Conservation (phyloP, 2,329 filamentous ascomycete genomes). For the Penicillium olsonii region DNA sequence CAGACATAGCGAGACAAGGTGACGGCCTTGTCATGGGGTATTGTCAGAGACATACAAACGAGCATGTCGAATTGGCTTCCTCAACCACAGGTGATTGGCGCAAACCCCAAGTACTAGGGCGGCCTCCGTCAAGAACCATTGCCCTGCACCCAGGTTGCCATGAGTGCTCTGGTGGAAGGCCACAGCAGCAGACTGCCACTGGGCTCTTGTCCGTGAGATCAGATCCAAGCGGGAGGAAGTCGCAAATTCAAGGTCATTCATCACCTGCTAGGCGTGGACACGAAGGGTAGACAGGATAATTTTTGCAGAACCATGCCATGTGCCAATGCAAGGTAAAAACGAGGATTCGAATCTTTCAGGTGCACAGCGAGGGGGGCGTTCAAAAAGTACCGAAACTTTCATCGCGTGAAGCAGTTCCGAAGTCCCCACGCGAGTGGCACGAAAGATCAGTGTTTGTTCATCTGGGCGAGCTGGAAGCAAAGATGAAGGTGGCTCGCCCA, state of each 20-base stretch:
- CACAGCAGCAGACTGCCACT: not conserved
- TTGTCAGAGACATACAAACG: not conserved
- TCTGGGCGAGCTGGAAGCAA: slow-evolving; percentile 31
- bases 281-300: slow-evolving; percentile 9
- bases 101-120: not conserved
- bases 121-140: slow-evolving; percentile 20
- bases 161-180: slow-evolving; percentile 4
- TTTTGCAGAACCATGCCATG: slow-evolving; percentile 14
- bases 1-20: slow-evolving; percentile 1
- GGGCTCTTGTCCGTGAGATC: not conserved
- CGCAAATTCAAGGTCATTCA: slow-evolving; percentile 13
- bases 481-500: slow-evolving; percentile 30
- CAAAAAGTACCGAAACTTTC: slow-evolving; percentile 32
- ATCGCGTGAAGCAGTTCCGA: slow-evolving; percentile 26
- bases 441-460: slow-evolving; percentile 37
- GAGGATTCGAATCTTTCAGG: slow-evolving; percentile 31
- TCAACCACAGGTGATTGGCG: slow-evolving; percentile 18
- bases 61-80: slow-evolving; percentile 15
- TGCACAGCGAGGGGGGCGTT: slow-evolving; percentile 44
- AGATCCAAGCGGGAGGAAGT: slow-evolving; percentile 1
- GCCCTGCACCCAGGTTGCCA: slow-evolving; percentile 8
- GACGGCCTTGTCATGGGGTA: not conserved
- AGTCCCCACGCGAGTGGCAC: slow-evolving; percentile 41
- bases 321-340: slow-evolving; percentile 37
- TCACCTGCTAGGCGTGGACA: slow-evolving; percentile 21